These are phyloP conservation scores for Colletotrichum sp. DNA, from an alignment of 2,329 filamentous ascomycete species.

Conservation along the genomic window DNA sequence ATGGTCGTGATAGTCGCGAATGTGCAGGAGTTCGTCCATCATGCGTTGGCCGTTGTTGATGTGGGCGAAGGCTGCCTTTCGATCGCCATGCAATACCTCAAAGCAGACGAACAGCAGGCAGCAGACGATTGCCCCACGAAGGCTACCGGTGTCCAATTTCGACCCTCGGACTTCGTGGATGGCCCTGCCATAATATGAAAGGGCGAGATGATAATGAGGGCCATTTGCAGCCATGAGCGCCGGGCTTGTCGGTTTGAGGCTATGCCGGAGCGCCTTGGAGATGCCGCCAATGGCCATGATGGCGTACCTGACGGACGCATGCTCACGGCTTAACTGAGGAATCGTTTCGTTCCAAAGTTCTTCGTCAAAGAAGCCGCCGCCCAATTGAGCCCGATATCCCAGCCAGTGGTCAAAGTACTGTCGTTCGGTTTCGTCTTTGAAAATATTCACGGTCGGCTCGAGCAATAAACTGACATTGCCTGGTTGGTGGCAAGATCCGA, in stretches of 20 bases:
- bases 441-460: slow-evolving; percentile 5
- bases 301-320: slow-evolving; percentile 39
- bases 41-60: slow-evolving; percentile 41
- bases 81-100: slow-evolving; percentile 41
- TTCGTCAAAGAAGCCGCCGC: slow-evolving; percentile 35
- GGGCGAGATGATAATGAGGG: slow-evolving; percentile 33
- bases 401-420: slow-evolving; percentile 32
- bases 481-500: not conserved
- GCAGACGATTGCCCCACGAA: slow-evolving; percentile 35
- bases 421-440: slow-evolving; percentile 24
- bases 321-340: slow-evolving; percentile 36
- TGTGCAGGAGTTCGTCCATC: slow-evolving; percentile 34
- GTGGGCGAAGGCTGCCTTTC: slow-evolving; percentile 37
- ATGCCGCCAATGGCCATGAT: slow-evolving; percentile 41
- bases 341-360: slow-evolving; percentile 39
- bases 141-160: slow-evolving; percentile 13
- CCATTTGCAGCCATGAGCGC: slow-evolving; percentile 12
- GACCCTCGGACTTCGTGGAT: slow-evolving; percentile 30
- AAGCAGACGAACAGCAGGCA: slow-evolving; percentile 43
- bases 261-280: slow-evolving; percentile 24
- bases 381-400: slow-evolving; percentile 24
- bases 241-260: slow-evolving; percentile 2
- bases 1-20: not conserved
- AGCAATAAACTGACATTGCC: not conserved
- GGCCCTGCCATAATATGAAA: slow-evolving; percentile 37